Evolutionary conservation across 495 filamentous ascomycete genomes (phyloP), one percentile per base, ranked within the genome.

Genomic region (Neurospora cerealis): DNA sequence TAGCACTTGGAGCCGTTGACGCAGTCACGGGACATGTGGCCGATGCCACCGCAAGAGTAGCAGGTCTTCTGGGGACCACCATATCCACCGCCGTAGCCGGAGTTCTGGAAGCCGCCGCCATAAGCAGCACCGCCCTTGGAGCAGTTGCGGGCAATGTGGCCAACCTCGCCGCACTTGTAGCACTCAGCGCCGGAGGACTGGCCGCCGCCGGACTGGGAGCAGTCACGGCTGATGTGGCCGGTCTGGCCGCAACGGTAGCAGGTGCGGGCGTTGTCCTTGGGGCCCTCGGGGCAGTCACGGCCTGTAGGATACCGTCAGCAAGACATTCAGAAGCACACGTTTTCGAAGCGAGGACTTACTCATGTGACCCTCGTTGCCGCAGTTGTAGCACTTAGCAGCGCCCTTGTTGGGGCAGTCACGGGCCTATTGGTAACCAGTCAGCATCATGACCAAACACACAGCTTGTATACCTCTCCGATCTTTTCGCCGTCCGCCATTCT

Each of bases 1-100:
- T 99, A 99, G 90, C 96, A 99, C 88, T 98, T 98, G 87, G 95
- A 94, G 72, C 96, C 96, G 79, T 98, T 96, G 69, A 96, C 97
- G 85, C 96, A 99, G 84, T 98, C 96, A 77, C 95, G 91, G 78
- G 93, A 94, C 91, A 98, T 93, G 86, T 99, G 96, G 76, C 96
- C 96, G 81, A 92, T 94, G 69, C 96, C 96, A 79, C 96, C 95
- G 83, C 95, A 98, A 60, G 94, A 96, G 87, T 97, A 98, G 89
- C 95, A 97, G 73, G 93, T 96, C 83, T 94, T 92, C 73, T 82
- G 82, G 72, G 83, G 84, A 70, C 85, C 84, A 72, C 85, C 87
- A 76, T 86, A 86, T 74, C 83, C 82, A 69, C 85, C 85, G 72
- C 87, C 84, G 71, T 83, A 81, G 77, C 83, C 81, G 77, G 80